phyloP scores from a whole-genome alignment of 2,329 filamentous ascomycete species.

The Sporothrix schenckii region DNA sequence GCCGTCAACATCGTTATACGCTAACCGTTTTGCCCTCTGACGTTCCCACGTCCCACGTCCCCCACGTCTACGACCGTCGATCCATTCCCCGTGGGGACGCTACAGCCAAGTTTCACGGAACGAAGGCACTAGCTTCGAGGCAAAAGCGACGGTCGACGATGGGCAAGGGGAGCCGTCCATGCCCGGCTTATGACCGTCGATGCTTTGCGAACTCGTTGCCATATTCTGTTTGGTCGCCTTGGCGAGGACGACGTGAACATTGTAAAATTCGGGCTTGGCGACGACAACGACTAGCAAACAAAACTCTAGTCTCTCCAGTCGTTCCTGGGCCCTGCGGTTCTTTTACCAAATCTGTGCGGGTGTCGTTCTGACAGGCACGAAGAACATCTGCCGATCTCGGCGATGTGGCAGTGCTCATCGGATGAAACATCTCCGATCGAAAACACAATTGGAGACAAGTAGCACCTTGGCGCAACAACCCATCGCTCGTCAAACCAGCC shows the following conservation, averaged over 20 bases:
- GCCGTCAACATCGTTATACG: not conserved
- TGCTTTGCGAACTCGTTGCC: no score
- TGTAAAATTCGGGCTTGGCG: not conserved
- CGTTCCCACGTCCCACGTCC: not conserved
- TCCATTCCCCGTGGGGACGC: conserved; percentile 15
- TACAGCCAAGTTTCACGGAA: not conserved
- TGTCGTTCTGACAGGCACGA: not conserved
- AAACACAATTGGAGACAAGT: no score
- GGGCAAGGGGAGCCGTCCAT: not conserved
- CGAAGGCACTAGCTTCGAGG: not conserved
- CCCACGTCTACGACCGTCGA: not conserved
- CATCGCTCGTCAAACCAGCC: not conserved
- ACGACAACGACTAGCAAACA: not conserved
- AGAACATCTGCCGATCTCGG: not conserved
- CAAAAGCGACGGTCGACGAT: not conserved
- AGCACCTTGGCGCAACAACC: not conserved
- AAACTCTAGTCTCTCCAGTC: no score
- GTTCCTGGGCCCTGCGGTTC: no score
- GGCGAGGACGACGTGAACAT: no score
- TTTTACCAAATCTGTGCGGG: not conserved
- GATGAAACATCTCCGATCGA: no score
- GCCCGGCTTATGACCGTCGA: not conserved
- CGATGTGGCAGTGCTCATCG: not conserved
- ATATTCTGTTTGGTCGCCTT: no score
- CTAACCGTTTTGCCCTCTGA: no score